These are phyloP conservation scores for Lecanicillium sp. DNA, from an alignment of 2,329 filamentous ascomycete genomes.

Conservation along the genomic window DNA sequence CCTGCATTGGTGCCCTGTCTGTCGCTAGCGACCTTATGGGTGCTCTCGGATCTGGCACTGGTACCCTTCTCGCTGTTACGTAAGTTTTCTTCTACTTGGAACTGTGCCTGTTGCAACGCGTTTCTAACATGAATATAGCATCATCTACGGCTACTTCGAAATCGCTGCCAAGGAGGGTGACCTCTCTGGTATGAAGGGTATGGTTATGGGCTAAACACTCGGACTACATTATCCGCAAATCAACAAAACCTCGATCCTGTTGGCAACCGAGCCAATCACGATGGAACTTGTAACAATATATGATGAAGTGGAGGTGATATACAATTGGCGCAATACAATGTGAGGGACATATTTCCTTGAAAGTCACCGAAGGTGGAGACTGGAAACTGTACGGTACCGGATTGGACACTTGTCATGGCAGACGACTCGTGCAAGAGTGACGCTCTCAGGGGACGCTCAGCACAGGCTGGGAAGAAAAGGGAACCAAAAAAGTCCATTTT, in stretches of 20 bases:
- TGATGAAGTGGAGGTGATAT: slow-evolving; percentile 5
- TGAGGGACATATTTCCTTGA: too few relatives aligned
- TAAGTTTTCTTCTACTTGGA: slow-evolving; percentile 45
- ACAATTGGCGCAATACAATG: slow-evolving; percentile 10
- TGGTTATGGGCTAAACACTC: slow-evolving; percentile 58
- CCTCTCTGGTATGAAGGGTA: slow-evolving; percentile 71
- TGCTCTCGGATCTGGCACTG: slow-evolving; percentile 90
- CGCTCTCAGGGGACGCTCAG: too few relatives aligned
- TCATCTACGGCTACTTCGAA: slow-evolving; percentile 99
- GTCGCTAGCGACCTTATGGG: slow-evolving; percentile 93
- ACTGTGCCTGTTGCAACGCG: background rate
- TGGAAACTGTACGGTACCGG: slow-evolving; percentile 1
- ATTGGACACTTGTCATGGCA: too few relatives aligned
- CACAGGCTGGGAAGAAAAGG: too few relatives aligned
- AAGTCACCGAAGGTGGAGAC: background rate
- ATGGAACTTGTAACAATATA: slow-evolving; percentile 10
- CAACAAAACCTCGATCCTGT: background rate
- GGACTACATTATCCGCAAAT: background rate
- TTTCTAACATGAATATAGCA: slow-evolving; percentile 49
- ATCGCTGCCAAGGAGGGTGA: slow-evolving; percentile 99
- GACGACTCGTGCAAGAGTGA: too few relatives aligned
- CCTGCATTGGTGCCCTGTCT: slow-evolving; percentile 95
- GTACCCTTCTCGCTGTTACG: slow-evolving; percentile 97
- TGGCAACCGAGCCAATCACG: slow-evolving; percentile 3
- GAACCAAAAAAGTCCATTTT: slow-evolving; percentile 2